Percentiles rank a stretch among this genome's conserved stretches.
Evolutionary conservation across 2,329 filamentous ascomycete genomes (phyloP).

Genomic region (Neopestalotiopsis rosae): DNA sequence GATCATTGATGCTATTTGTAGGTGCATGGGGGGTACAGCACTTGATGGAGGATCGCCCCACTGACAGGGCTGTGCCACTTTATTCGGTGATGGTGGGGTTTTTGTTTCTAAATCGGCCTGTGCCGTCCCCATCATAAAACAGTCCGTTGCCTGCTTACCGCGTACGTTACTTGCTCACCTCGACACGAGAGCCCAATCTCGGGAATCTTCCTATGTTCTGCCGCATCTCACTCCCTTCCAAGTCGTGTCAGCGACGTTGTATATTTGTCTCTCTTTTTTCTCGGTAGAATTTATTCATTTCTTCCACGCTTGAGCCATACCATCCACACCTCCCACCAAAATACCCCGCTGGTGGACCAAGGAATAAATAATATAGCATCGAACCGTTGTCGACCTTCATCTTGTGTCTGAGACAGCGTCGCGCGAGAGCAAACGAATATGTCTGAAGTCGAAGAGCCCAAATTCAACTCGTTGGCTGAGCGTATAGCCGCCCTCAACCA

Average conservation of each 20-base stretch:
- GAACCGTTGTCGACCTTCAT: background rate
- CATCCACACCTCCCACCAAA: background rate
- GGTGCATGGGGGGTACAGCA: no score
- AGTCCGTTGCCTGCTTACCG: background rate
- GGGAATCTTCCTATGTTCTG: background rate
- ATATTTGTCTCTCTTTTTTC: background rate
- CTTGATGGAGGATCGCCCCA: constrained; percentile 5
- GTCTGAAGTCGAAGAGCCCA: constrained; percentile 67
- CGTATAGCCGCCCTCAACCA: constrained; percentile 68
- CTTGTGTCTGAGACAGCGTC: background rate
- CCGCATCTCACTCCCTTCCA: background rate
- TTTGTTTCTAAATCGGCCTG: background rate
- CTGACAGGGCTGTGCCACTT: constrained; percentile 18
- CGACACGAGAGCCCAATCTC: background rate
- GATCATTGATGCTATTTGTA: no score
- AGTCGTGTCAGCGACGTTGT: background rate
- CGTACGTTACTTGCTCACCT: background rate
- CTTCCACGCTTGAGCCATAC: background rate
- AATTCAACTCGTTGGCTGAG: constrained; percentile 65
- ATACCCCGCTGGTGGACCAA: background rate
- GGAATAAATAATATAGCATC: background rate
- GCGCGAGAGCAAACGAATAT: constrained; percentile 40
- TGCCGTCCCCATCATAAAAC: background rate
- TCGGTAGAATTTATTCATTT: background rate
- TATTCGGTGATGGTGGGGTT: background rate